A percentile compares a stretch with the other conserved stretches of the same genome.
Conservation (phyloP, 73 alveolate species). For the Paramecium biaurelia region DNA sequence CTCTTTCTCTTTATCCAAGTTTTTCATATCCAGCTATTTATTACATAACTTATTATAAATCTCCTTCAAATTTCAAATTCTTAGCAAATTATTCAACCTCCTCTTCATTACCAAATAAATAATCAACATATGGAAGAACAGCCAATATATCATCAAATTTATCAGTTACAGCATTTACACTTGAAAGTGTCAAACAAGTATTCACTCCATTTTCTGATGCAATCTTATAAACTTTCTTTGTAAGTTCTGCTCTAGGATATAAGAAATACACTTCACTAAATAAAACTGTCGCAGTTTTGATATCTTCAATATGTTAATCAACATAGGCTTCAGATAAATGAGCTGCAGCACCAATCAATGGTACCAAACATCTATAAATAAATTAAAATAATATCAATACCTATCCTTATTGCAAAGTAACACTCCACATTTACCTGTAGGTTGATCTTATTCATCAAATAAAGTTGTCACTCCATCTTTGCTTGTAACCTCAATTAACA, state of each 20-base stretch:
- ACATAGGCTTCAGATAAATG: background rate
- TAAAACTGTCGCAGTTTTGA: slow-evolving; percentile 13
- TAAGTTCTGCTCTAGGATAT: slow-evolving; percentile 32
- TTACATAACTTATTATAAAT: slow-evolving; percentile 61
- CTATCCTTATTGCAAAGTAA: slow-evolving; percentile 15
- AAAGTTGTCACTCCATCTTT: slow-evolving; percentile 10
- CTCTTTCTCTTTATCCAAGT: slow-evolving; percentile 66
- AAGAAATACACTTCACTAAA: slow-evolving; percentile 48
- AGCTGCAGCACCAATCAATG: slow-evolving; percentile 57
- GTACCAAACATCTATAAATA: background rate
- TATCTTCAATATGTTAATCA: slow-evolving; percentile 14
- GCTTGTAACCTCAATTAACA: slow-evolving; percentile 31
- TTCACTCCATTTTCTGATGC: slow-evolving; percentile 45
- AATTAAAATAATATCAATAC: background rate
- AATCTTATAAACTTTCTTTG: background rate
- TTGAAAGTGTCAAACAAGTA: slow-evolving; percentile 37
- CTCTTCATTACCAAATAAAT: slow-evolving; percentile 84
- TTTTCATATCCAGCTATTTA: slow-evolving; percentile 60
- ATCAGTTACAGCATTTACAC: slow-evolving; percentile 42
- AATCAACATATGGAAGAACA: slow-evolving; percentile 68
- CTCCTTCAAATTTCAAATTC: slow-evolving; percentile 68
- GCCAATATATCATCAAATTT: slow-evolving; percentile 59
- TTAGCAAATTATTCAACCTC: slow-evolving; percentile 76
- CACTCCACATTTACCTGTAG: slow-evolving; percentile 51
- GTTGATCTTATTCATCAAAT: slow-evolving; percentile 23